phyloP scores from a whole-genome alignment of 176 grass and related monocot species.

The Pontederia paniculata region DNA sequence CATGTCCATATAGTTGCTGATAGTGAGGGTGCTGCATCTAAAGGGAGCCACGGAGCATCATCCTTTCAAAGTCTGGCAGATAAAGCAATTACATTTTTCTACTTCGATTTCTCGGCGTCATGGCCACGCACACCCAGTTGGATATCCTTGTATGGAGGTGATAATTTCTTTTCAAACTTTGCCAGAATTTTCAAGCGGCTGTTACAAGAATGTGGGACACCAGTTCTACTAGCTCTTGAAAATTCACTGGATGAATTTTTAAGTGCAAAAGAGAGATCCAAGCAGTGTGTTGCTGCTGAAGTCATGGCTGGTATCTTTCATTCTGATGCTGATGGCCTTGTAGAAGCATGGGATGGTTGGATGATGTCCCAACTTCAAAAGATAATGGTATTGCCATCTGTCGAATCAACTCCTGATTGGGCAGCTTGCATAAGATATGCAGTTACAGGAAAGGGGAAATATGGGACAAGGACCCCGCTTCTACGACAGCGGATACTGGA shows the following conservation, averaged over 20 bases:
- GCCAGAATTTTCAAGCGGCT: constrained; percentile 96
- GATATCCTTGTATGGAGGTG: constrained; percentile 56
- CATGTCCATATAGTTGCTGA: constrained; percentile 83
- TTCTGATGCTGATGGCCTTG: constrained; percentile 54
- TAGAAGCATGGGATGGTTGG: constrained; percentile 50
- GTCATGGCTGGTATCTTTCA: constrained; percentile 87
- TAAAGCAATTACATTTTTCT: constrained; percentile 81
- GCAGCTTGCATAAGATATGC: constrained; percentile 90
- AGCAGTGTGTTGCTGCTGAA: constrained; percentile 96
- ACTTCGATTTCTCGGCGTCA: constrained; percentile 86
- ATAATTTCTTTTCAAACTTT: constrained; percentile 72
- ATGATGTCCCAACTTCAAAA: constrained; percentile 64
- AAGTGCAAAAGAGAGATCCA: constrained; percentile 86
- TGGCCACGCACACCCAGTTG: constrained; percentile 94
- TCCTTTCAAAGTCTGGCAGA: constrained; percentile 76
- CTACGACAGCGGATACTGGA: constrained; percentile 75
- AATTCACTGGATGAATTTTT: constrained; percentile 57
- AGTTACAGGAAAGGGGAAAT: constrained; percentile 83
- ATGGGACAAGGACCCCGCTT: constrained; percentile 57
- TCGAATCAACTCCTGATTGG: constrained; percentile 92
- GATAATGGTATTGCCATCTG: constrained; percentile 65
- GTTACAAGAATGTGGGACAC: constrained; percentile 73
- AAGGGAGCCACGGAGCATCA: constrained; percentile 52
- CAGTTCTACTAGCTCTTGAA: constrained; percentile 49
- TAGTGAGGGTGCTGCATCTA: constrained; percentile 52